phyloP scores from a whole-genome alignment of 2,329 filamentous ascomycete genomes.

The Gaeumannomyces sp. region DNA sequence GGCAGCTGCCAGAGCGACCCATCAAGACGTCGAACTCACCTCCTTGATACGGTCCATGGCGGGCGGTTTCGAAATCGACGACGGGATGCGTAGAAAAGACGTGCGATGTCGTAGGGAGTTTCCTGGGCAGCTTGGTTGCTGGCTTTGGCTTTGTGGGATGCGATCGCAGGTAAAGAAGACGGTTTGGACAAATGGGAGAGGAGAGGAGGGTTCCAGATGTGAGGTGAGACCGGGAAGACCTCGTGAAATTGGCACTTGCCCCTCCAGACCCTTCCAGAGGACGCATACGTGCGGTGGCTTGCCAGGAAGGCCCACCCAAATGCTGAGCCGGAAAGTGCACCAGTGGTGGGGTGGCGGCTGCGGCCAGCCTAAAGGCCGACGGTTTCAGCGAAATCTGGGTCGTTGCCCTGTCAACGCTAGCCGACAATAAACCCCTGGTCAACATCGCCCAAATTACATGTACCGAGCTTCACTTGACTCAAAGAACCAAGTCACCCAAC shows the following conservation, averaged over 20 bases:
- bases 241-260: constrained; percentile 6
- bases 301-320: background rate
- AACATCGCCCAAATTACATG: constrained; percentile 1
- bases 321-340: background rate
- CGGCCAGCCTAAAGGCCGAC: background rate
- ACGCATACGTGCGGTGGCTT: background rate
- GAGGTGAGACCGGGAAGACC: constrained; percentile 9
- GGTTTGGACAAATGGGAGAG: constrained; percentile 3
- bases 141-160: constrained; percentile 13
- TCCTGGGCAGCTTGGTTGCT: constrained; percentile 1
- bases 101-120: background rate
- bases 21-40: constrained; percentile 46
- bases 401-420: constrained; percentile 3
- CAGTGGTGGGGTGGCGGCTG: constrained; percentile 3
- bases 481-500: background rate
- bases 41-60: constrained; percentile 87
- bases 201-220: background rate
- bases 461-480: background rate
- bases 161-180: constrained; percentile 4
- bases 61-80: constrained; percentile 16
- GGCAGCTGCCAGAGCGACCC: background rate
- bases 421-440: background rate
- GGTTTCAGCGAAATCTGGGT: background rate
- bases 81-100: background rate
- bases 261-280: constrained; percentile 7